A percentile compares a stretch with the other conserved stretches of the same genome.
Conservation (phyloP, 2,329 filamentous ascomycete genomes). For the Microdochium trichocladiopsis region DNA sequence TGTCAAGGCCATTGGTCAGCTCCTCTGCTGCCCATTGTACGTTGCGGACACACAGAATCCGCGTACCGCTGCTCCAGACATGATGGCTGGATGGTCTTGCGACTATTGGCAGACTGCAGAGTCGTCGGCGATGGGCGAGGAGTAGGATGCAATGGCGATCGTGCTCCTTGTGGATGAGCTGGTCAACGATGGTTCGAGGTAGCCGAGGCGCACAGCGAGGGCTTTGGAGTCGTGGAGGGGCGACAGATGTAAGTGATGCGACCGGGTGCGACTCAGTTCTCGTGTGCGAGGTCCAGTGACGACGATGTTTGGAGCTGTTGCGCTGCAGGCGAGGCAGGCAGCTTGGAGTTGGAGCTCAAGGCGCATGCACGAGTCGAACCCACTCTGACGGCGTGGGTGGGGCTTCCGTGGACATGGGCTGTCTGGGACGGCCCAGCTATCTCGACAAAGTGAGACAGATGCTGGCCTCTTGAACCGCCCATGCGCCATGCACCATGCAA, state of each 20-base stretch:
- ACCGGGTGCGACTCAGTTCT: too few species aligned
- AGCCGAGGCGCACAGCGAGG: too few species aligned
- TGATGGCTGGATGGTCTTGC: slow-evolving; percentile 20
- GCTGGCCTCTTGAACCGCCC: too few species aligned
- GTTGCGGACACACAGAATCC: neutral
- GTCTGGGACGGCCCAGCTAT: too few species aligned
- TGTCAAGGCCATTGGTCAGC: slow-evolving; percentile 23
- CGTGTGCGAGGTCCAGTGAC: too few species aligned
- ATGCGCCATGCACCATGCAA: too few species aligned
- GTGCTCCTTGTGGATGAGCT: neutral
- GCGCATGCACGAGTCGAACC: neutral
- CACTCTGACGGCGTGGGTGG: neutral
- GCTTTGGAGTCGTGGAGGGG: too few species aligned
- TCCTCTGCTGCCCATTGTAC: neutral
- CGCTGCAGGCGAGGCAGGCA: too few species aligned
- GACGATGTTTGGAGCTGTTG: neutral
- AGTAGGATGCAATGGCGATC: neutral
- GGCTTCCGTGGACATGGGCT: too few species aligned
- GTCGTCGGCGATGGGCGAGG: neutral
- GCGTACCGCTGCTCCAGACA: slow-evolving; percentile 48
- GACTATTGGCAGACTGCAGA: neutral
- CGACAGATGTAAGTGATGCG: too few species aligned
- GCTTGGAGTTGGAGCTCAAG: neutral
- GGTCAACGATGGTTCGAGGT: too few species aligned
- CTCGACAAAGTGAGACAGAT: too few species aligned